Percentiles rank a stretch among this genome's conserved stretches.
Conservation (phyloP, 2,329 filamentous ascomycete species). For the Rhytidhysteron rufulum region DNA sequence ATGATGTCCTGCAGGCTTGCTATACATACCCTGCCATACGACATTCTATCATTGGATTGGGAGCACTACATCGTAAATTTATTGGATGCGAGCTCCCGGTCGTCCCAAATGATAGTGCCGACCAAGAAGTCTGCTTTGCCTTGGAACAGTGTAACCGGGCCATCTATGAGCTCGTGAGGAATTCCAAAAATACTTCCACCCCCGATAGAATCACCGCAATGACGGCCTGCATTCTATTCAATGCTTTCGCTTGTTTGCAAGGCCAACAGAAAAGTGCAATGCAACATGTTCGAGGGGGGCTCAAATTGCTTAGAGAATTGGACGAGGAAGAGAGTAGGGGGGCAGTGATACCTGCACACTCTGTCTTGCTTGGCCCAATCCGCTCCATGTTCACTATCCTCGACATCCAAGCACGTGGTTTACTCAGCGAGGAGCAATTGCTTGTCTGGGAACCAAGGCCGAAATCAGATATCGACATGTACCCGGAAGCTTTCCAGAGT, state of each 20-base stretch:
- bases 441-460: constrained; percentile 21
- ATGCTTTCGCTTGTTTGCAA: constrained; percentile 28
- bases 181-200: constrained; percentile 1
- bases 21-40: constrained; percentile 26
- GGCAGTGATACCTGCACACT: constrained; percentile 6
- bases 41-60: constrained; percentile 26
- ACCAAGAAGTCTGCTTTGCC: constrained; percentile 26
- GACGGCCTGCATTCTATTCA: constrained; percentile 28
- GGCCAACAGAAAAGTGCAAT: constrained; percentile 25
- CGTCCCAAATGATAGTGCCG: constrained; percentile 17
- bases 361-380: constrained; percentile 23
- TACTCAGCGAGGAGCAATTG: constrained; percentile 18
- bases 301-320: constrained; percentile 26
- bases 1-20: constrained; percentile 28
- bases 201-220: constrained; percentile 25
- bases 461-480: constrained; percentile 5
- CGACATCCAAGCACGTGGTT: constrained; percentile 25
- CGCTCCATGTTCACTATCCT: constrained; percentile 26
- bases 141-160: constrained; percentile 27
- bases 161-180: constrained; percentile 17
- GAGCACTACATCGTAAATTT: constrained; percentile 30
- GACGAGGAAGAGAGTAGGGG: constrained; percentile 12
- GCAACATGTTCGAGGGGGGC: constrained; percentile 26
- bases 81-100: constrained; percentile 17
- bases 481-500: constrained; percentile 1